phyloP scores from a whole-genome alignment of 106 monocot genomes.

The Dendrobium nobile region DNA sequence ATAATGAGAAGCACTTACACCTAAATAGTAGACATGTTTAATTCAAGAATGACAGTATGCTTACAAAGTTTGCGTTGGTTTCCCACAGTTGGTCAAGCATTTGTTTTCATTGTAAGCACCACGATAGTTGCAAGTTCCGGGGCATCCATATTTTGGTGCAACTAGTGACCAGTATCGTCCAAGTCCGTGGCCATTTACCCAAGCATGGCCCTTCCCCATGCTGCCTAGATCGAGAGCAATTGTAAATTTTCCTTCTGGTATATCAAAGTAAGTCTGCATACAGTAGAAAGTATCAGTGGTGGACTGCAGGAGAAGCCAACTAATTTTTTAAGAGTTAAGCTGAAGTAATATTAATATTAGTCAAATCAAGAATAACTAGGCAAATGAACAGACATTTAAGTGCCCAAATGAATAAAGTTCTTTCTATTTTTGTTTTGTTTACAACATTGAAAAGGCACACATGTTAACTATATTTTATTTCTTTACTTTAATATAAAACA shows the following conservation, averaged over 20 bases:
- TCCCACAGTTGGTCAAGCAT: slow-evolving; percentile 79
- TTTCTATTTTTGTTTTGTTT: not conserved
- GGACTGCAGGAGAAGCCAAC: not conserved
- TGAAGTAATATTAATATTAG: not conserved
- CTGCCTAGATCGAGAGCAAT: slow-evolving; percentile 72
- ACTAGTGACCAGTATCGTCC: slow-evolving; percentile 85
- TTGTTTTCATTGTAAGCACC: slow-evolving; percentile 80
- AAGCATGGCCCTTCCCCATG: slow-evolving; percentile 93
- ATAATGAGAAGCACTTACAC: not conserved
- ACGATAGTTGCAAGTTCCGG: slow-evolving; percentile 62
- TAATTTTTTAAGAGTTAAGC: not conserved
- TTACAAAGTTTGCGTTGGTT: slow-evolving; percentile 78
- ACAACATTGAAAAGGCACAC: too few species aligned
- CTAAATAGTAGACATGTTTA: slow-evolving; percentile 10
- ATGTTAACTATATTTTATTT: not conserved
- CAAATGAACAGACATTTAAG: not conserved
- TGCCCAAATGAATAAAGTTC: not conserved
- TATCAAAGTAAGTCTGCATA: slow-evolving; percentile 81
- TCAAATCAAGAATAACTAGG: not conserved
- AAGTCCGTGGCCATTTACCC: slow-evolving; percentile 88
- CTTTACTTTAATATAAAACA: not conserved
- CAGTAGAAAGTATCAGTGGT: not conserved
- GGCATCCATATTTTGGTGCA: slow-evolving; percentile 73
- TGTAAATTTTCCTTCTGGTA: slow-evolving; percentile 62
- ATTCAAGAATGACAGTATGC: not conserved